Percentiles rank a stretch among this genome's conserved stretches.
Conservation (phyloP, 2,329 filamentous ascomycete genomes). For the Keithomyces neogunnii region DNA sequence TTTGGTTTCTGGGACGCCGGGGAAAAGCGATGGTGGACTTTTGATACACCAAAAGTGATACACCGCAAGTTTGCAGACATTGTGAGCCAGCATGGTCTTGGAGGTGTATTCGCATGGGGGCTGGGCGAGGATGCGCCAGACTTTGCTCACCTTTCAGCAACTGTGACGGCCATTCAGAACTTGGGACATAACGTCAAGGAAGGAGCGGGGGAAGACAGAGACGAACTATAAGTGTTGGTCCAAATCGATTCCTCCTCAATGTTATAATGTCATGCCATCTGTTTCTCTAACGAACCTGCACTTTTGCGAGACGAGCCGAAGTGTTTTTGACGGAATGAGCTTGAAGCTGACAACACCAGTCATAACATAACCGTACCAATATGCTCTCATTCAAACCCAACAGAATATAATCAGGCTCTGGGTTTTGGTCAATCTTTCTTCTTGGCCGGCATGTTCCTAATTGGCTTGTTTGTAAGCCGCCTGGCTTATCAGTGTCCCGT, state of each 20-base stretch:
- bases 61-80: constrained; percentile 53
- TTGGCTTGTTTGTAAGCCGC: too few relatives aligned
- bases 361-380: too few relatives aligned
- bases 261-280: neutral
- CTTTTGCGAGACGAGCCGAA: neutral
- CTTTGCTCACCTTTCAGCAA: constrained; percentile 32
- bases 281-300: neutral
- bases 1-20: constrained; percentile 59
- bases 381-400: too few relatives aligned
- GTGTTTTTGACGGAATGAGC: too few relatives aligned
- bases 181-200: neutral
- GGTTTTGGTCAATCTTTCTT: too few relatives aligned
- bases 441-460: too few relatives aligned
- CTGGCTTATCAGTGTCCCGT: too few relatives aligned
- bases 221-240: constrained; percentile 19
- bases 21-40: constrained; percentile 62
- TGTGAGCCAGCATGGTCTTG: constrained; percentile 45
- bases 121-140: constrained; percentile 55
- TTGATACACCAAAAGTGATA: constrained; percentile 57
- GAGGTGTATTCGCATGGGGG: constrained; percentile 70
- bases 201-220: constrained; percentile 7
- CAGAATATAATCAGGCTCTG: too few relatives aligned
- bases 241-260: neutral
- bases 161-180: constrained; percentile 15
- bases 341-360: too few relatives aligned